Percentiles rank a stretch among this genome's conserved stretches.
Evolutionary conservation across 1,284 basidiomycete genomes (phyloP).

Genomic region (Puccinia sorghi): DNA sequence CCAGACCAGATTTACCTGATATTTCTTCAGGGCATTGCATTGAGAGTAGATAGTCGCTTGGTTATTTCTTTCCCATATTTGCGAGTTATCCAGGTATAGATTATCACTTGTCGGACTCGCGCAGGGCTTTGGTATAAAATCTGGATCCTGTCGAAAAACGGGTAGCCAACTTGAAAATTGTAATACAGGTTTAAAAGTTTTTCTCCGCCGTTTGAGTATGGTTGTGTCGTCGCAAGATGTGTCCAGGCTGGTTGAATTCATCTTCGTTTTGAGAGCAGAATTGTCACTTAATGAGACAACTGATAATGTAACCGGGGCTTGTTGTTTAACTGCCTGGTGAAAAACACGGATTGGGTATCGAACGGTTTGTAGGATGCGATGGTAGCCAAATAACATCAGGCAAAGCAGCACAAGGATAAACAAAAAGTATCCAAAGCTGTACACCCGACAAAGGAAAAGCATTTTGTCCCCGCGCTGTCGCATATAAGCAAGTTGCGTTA

Average conservation of each 20-base stretch:
- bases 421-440: not conserved
- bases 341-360: not conserved
- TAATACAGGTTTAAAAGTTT: not conserved
- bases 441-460: not conserved
- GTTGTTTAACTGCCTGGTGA: not conserved
- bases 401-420: not conserved
- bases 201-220: not conserved
- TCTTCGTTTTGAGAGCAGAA: not conserved
- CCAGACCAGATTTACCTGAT: conserved; percentile 18
- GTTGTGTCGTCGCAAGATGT: not conserved
- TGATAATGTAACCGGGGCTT: not conserved
- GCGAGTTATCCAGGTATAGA: not conserved
- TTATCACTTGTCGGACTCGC: not conserved
- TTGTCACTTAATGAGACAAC: not conserved
- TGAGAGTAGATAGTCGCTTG: not conserved
- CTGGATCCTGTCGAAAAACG: not conserved
- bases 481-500: not conserved
- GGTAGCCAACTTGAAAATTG: not conserved
- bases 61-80: conserved; percentile 12
- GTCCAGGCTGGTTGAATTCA: not conserved
- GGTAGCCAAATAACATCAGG: conserved; percentile 16
- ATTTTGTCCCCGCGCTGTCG: not conserved
- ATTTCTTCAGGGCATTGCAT: not conserved
- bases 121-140: not conserved
- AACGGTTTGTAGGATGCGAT: not conserved